Evolutionary conservation across 352 stramenopile species (phyloP).

Genomic region (Globisporangium cederbergense): DNA sequence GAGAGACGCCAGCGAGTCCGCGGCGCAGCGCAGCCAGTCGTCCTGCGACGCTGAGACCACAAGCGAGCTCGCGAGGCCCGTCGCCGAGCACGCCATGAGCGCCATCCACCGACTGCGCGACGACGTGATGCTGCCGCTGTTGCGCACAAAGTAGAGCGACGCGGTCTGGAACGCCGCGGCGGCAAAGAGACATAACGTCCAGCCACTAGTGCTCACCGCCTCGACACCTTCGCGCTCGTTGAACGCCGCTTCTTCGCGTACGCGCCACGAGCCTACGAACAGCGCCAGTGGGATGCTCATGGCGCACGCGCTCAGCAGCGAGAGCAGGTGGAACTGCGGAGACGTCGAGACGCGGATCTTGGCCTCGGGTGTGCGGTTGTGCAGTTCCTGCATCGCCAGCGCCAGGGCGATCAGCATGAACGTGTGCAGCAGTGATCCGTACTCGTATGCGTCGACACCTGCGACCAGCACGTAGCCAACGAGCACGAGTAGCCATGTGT

Average conservation of each 20-base stretch:
- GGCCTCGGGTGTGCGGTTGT: slow-evolving; percentile 23
- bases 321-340: slow-evolving; percentile 39
- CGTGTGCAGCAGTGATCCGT: slow-evolving; percentile 59
- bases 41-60: slow-evolving; percentile 36
- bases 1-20: slow-evolving; percentile 33
- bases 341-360: slow-evolving; percentile 21
- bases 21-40: slow-evolving; percentile 45
- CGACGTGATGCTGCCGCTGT: slow-evolving; percentile 20
- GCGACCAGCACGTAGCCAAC: slow-evolving; percentile 56
- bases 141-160: slow-evolving; percentile 27
- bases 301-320: slow-evolving; percentile 26
- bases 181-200: slow-evolving; percentile 12
- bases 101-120: slow-evolving; percentile 30
- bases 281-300: slow-evolving; percentile 32
- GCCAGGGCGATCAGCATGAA: slow-evolving; percentile 41
- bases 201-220: slow-evolving; percentile 1
- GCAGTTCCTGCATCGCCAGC: slow-evolving; percentile 31
- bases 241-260: slow-evolving; percentile 14
- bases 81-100: slow-evolving; percentile 37
- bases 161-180: slow-evolving; percentile 12
- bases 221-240: slow-evolving; percentile 13
- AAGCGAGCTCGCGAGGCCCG: slow-evolving; percentile 38
- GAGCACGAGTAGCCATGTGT: slow-evolving; percentile 34
- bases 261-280: slow-evolving; percentile 16
- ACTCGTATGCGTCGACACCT: slow-evolving; percentile 55